Conservation (phyloP, 2,329 filamentous ascomycete species). For the Fusarium transvaalense region DNA sequence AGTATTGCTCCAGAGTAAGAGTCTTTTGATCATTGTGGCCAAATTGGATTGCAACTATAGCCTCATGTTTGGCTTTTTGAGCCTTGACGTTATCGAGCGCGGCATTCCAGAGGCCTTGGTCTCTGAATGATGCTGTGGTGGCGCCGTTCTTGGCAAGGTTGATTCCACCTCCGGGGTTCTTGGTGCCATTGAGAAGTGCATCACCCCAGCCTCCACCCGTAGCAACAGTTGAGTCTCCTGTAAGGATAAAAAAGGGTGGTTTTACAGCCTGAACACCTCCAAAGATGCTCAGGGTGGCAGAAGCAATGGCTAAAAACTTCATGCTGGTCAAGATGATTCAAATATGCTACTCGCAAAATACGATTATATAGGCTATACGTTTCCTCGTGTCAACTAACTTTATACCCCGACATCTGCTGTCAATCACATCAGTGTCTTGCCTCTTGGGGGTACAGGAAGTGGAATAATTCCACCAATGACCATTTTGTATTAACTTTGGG, state of each 20-base stretch:
- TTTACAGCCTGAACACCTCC: constrained; percentile 2
- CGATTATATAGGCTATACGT: no score
- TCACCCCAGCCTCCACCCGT: constrained; percentile 12
- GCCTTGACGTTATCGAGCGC: not conserved
- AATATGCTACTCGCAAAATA: not conserved
- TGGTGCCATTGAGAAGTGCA: constrained; percentile 10
- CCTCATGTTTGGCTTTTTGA: not conserved
- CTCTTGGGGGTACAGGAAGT: not conserved
- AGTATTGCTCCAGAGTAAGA: constrained; percentile 23
- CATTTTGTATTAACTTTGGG: not conserved
- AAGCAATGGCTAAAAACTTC: not conserved
- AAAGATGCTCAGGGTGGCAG: not conserved
- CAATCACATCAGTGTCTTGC: not conserved
- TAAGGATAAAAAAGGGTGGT: constrained; percentile 20
- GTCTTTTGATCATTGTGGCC: constrained; percentile 24
- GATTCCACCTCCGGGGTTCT: not conserved
- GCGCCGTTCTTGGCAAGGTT: constrained; percentile 25
- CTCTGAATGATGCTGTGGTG: constrained; percentile 21
- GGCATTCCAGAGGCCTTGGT: constrained; percentile 3
- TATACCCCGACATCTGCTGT: not conserved
- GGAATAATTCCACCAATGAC: not conserved
- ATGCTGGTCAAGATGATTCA: not conserved
- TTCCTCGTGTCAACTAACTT: not conserved
- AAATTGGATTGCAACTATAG: constrained; percentile 23
- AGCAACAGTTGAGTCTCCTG: constrained; percentile 23